Conservation (phyloP, 1,284 basidiomycete species). For the Chalciporus sp. region DNA sequence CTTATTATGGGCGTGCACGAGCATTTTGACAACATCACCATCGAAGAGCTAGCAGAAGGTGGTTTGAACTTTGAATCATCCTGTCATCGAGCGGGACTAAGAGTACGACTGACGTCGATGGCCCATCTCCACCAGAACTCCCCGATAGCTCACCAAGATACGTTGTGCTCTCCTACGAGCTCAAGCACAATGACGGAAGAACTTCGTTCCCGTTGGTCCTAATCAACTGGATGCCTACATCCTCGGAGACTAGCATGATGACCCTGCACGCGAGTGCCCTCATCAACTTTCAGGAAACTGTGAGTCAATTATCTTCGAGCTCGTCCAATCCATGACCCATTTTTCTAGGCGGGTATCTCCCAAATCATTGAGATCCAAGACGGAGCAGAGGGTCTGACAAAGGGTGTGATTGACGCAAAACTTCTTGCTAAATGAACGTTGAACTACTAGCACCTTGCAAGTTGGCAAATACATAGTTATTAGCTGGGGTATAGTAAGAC, state of each 20-base stretch:
- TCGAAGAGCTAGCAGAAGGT: conserved; percentile 89
- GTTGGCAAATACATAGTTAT: background rate
- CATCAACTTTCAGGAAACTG: conserved; percentile 76
- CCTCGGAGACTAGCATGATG: conserved; percentile 74
- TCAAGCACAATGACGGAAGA: conserved; percentile 82
- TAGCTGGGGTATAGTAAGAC: background rate
- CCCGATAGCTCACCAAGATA: conserved; percentile 91
- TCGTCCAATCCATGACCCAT: background rate
- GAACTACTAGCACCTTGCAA: too few species aligned
- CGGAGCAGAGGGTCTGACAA: conserved; percentile 79
- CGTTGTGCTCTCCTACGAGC: conserved; percentile 82
- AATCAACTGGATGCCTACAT: conserved; percentile 83
- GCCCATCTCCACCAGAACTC: conserved; percentile 60
- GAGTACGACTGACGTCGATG: background rate
- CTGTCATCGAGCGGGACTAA: background rate
- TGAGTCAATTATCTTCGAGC: conserved; percentile 38
- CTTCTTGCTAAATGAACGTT: conserved; percentile 40
- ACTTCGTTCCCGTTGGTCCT: conserved; percentile 83
- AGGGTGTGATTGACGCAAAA: conserved; percentile 66
- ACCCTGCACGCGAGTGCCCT: conserved; percentile 86
- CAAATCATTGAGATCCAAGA: conserved; percentile 83
- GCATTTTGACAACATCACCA: conserved; percentile 71
- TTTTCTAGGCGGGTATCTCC: conserved; percentile 62
- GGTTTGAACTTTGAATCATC: conserved; percentile 11
- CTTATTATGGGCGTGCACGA: conserved; percentile 84